Evolutionary conservation across 805 yeast species (phyloP).

Genomic region (Starmerella floris): DNA sequence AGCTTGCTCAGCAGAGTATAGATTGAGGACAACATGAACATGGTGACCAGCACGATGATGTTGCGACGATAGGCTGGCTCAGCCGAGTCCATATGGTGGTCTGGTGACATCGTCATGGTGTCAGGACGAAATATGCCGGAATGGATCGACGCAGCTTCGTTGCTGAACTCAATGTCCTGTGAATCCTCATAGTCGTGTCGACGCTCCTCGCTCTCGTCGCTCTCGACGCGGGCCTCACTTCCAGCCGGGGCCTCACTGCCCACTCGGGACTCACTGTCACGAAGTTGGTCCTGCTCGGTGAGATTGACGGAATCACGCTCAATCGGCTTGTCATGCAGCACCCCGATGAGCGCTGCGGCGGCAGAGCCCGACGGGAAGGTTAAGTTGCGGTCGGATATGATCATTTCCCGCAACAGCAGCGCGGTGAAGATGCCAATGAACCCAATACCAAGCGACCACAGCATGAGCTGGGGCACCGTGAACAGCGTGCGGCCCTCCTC

Average conservation of each 20-base stretch:
- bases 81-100: background rate
- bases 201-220: background rate
- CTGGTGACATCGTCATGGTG: background rate
- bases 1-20: slow-evolving; percentile 66
- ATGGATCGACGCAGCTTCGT: background rate
- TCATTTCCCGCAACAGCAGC: slow-evolving; percentile 72
- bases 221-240: background rate
- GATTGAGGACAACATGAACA: slow-evolving; percentile 55
- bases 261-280: slow-evolving; percentile 9
- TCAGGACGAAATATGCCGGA: too few relatives aligned
- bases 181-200: background rate
- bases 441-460: slow-evolving; percentile 81
- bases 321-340: slow-evolving; percentile 52
- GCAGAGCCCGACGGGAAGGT: slow-evolving; percentile 95
- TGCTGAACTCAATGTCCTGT: background rate
- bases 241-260: slow-evolving; percentile 5
- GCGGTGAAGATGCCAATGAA: slow-evolving; percentile 95
- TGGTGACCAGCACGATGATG: slow-evolving; percentile 42
- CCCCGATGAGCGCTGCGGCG: slow-evolving; percentile 83
- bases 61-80: slow-evolving; percentile 32
- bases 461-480: slow-evolving; percentile 40
- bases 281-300: slow-evolving; percentile 2
- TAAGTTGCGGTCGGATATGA: slow-evolving; percentile 71
- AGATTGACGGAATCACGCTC: slow-evolving; percentile 9
- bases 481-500: slow-evolving; percentile 44